Conservation (phyloP, 1,139 yeast genomes). For the Saccharomycopsis hybrid region DNA sequence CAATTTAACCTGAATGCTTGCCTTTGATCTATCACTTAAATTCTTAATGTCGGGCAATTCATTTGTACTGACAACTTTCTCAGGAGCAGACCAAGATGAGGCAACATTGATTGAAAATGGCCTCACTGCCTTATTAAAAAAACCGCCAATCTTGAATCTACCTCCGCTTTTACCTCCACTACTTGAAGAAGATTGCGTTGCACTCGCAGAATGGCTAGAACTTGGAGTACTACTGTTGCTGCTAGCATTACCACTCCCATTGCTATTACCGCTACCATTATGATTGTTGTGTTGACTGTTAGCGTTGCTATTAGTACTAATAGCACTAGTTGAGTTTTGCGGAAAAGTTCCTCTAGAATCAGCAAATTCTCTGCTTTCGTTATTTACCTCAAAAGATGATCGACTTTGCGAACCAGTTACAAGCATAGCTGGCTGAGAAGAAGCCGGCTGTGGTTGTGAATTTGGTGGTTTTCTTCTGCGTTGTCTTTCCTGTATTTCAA, state of each 20-base stretch:
- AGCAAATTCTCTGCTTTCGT: not conserved
- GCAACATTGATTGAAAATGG: constrained; percentile 41
- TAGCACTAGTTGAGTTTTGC: no score
- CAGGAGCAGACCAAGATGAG: constrained; percentile 37
- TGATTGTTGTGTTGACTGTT: not conserved
- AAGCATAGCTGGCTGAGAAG: not conserved
- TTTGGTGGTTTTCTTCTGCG: not conserved
- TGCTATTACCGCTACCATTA: not conserved
- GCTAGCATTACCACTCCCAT: constrained; percentile 13
- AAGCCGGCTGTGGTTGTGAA: not conserved
- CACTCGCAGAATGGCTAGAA: constrained; percentile 20
- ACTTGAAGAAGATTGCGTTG: constrained; percentile 19
- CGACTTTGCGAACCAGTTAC: no score
- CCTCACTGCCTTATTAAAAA: constrained; percentile 34
- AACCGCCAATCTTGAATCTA: constrained; percentile 35
- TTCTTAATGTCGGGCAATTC: constrained; percentile 55
- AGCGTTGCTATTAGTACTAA: no score
- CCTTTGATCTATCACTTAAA: constrained; percentile 40
- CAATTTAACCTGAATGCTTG: constrained; percentile 50
- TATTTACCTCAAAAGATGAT: no score
- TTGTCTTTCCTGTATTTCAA: constrained; percentile 33
- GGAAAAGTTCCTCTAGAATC: no score
- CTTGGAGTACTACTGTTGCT: constrained; percentile 17
- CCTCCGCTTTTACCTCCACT: constrained; percentile 26
- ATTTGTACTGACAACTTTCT: constrained; percentile 42